Evolutionary conservation across 2,329 filamentous ascomycete species (phyloP), one percentile per base, ranked within the genome.

Genomic region (Colletotrichum sp.): DNA sequence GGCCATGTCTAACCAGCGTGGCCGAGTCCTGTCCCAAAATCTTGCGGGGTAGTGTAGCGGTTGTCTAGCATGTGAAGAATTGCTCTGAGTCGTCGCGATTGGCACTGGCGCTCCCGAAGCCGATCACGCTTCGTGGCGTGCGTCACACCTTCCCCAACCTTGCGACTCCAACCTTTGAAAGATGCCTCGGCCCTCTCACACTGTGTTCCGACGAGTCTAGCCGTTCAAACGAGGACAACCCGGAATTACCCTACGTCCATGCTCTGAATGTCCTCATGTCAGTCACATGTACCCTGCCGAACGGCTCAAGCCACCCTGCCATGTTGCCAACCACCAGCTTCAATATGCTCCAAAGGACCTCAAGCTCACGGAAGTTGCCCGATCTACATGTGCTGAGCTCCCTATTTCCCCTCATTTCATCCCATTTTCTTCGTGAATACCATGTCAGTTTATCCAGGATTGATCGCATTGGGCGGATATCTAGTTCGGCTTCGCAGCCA

Each of bases 401-500:
- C 12, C 68, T 28, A 13, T 43, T 38, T 24, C 24, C 38, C 38
- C 55, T 68, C 73, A 26, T 28, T 38, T 32, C 62, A n/a, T 56
- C 55, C 43, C 30, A n/a, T 56, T n/a, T 5, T 56, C 43, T 43
- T 32, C 43, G 32, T 21, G 28, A 52, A 38, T 65, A 28, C 52
- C 30, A 62, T 18, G 34, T 55, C 32, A 67, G 16, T 12, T 67
- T 72, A 30, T 74, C 21, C 24, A 63, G 43, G 48, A 30, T 38
- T 64, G 43, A 61, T 68, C 34, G 69, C 69, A 73, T 73, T 73
- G 69, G 63, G 56, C 72, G 73, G 52, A 55, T 75, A 59, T 75
- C 70, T 75, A 71, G 38, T 68, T 62, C 58, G 73, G 73, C 73
- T 69, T 75, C 36, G 73, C 69, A 75, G 73, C 73, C 73, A 52